Base-by-base conservation (phyloP, 2,329 filamentous ascomycete genomes). In the Tetracladium maxilliforme region DNA sequence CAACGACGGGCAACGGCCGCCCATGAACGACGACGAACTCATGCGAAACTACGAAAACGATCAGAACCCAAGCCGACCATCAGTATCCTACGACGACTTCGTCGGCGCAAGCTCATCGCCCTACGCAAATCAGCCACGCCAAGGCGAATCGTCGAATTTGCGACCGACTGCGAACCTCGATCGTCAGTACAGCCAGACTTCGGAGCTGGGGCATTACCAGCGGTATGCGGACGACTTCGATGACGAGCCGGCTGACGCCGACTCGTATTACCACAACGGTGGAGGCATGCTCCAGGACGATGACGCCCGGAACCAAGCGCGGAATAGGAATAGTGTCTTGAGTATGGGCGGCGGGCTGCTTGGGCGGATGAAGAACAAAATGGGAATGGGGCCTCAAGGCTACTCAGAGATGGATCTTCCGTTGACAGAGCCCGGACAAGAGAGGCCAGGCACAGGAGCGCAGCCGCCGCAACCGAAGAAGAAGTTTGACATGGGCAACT, bases 371-470 rank as follows among this genome's bases (percentile, higher is more conserved):
- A 95, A 92, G 59, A 86, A 79, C 47, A 83, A 79, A 63, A 57
- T 98, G 32, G 87, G 90, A 26, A 84, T 93, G 73, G 77, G 71
- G 7, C 63, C 66, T 13, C 66, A 79, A 39, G 68, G 76, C 34
- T 95, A 98, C 52, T 94, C 87, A 17, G 90, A 95, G 54, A 98
- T 98, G 90, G 87, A 98, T 47, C 61, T 98, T 27, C 90, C 90
- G 10, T 61, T 98, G 50, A 95, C 87, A 5, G 83, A 95, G 47
- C 57, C 76, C 23, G 68, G 62, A 26, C 64, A 61, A 23, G 53
- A 33, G 22, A 42, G 55, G 36, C 44, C 50, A 23, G 50, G 53
- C 41, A 40, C 59, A 27, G 54, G 56, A 36, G 56, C 47, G 23
- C 49, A 43, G n/a, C 44, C 50, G 25, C 60, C 60, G 35, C 54